Base-by-base conservation (phyloP, 2,329 filamentous ascomycete genomes). In the Cadophora gregata region DNA sequence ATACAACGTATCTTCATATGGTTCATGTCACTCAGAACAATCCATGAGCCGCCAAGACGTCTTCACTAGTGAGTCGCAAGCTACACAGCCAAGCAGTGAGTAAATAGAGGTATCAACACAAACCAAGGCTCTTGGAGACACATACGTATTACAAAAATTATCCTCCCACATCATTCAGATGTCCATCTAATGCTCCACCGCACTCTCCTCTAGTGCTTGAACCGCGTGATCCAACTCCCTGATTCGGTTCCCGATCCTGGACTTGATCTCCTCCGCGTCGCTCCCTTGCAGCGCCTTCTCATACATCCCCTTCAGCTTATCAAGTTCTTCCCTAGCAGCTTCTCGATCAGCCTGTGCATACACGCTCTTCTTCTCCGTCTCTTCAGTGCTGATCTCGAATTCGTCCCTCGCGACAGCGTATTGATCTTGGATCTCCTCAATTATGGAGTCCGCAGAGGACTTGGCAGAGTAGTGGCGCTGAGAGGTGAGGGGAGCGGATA, bases 311-410 rank as follows among this genome's bases (percentile, higher is more conserved):
- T 77, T 75, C 56, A 78, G 64, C 48, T 80, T 77, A 62, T 81
- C 76, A 59, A 83, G 72, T 5, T 81, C 81, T 63, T 83, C 80
- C 33, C 81, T 79, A 3, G 81, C 80, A 4, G 81, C 80, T 42
- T 78, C 78, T 3, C 81, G 78, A 69, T 83, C 82, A 0, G 78
- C 81, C 12, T 78, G 77, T 0, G 81, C 81, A 72, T 83, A 83
- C 63, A 81, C 79, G 2, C 81, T 80, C 1, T 78, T 74, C 33
- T 75, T 75, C 48, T 81, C 78, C 1, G 81, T 83, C 68, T 80
- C 81, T 63, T 83, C 81, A 0, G 78, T 78, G 3, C 81, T 81
- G 68, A 84, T 83, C 74, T 83, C 81, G 65, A 83, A 81, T 71
- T 83, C 81, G 70, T 83, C 81, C 66, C 79, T 78, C 3, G 81